A percentile compares a stretch with the other conserved stretches of the same genome.
phyloP scores from a whole-genome alignment of 305 asterid genomes.

The Fraxinus nigra region DNA sequence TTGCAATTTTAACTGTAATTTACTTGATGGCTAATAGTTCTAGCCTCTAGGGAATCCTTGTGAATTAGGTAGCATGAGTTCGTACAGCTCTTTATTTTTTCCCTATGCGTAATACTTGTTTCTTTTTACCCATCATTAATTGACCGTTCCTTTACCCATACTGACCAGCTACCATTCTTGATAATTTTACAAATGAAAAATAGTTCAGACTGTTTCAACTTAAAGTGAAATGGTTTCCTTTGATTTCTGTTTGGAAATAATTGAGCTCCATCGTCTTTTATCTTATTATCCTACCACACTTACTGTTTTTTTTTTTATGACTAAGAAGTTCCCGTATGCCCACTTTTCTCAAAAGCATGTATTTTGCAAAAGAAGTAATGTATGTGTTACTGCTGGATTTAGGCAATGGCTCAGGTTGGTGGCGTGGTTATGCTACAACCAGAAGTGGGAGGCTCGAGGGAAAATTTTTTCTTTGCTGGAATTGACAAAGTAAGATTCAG shows the following conservation, averaged over 20 bases:
- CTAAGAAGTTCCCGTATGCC: not conserved
- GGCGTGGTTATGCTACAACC: constrained; percentile 89
- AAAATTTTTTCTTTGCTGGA: constrained; percentile 84
- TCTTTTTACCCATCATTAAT: not conserved
- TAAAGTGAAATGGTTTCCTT: not conserved
- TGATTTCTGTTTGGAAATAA: not conserved
- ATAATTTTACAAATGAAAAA: not conserved
- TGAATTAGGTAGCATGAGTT: not conserved
- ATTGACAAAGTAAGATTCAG: constrained; percentile 83
- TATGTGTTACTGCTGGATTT: constrained; percentile 22
- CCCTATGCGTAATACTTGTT: not conserved
- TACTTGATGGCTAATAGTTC: not conserved
- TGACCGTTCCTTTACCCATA: not conserved
- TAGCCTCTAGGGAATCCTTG: not conserved
- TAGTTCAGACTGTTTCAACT: not conserved
- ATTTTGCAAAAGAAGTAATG: constrained; percentile 8
- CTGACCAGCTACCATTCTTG: not conserved
- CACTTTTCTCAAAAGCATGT: constrained; percentile 3
- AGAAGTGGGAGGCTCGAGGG: constrained; percentile 82
- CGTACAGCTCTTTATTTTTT: not conserved
- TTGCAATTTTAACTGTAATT: not conserved
- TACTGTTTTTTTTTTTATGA: not conserved
- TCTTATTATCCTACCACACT: not conserved
- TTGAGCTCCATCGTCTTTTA: not conserved
- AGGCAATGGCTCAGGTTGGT: constrained; percentile 99